Evolutionary conservation across 2,329 filamentous ascomycete genomes (phyloP).

Genomic region (Anisogramma anomala): DNA sequence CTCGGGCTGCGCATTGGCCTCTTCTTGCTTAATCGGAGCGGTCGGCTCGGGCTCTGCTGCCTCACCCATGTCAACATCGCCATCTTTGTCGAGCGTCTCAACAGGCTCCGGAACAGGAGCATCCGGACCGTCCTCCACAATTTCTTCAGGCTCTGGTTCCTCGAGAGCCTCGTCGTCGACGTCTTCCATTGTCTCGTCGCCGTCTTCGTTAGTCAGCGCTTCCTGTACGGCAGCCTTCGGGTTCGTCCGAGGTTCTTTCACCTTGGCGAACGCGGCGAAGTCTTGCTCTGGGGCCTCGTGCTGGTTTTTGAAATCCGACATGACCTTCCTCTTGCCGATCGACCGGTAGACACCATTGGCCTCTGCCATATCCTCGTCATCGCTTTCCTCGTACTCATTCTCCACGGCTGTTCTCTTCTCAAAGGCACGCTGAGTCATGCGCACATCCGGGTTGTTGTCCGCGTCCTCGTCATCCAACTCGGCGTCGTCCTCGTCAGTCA

Average conservation of each 20-base stretch:
- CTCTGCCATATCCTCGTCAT: slow-evolving; percentile 71
- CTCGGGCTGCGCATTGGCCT: slow-evolving; percentile 23
- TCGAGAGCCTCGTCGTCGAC: slow-evolving; percentile 23
- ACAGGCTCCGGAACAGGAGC: slow-evolving; percentile 13
- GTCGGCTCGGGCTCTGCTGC: slow-evolving; percentile 21
- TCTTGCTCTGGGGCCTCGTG: slow-evolving; percentile 28
- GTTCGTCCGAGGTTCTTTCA: slow-evolving; percentile 11
- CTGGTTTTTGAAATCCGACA: slow-evolving; percentile 39
- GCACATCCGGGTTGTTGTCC: slow-evolving; percentile 73
- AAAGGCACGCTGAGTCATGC: slow-evolving; percentile 70
- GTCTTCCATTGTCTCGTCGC: slow-evolving; percentile 17
- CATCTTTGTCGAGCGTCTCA: slow-evolving; percentile 32
- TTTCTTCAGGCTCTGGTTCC: slow-evolving; percentile 16
- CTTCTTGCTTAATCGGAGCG: slow-evolving; percentile 28
- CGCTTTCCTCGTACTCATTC: slow-evolving; percentile 76
- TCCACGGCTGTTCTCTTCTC: slow-evolving; percentile 67
- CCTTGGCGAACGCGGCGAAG: slow-evolving; percentile 10
- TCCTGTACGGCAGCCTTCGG: background rate
- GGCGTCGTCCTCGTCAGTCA: slow-evolving; percentile 56
- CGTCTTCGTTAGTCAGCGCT: slow-evolving; percentile 5
- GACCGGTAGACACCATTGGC: slow-evolving; percentile 56
- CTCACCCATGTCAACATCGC: slow-evolving; percentile 40
- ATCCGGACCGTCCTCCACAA: background rate
- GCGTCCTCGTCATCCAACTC: slow-evolving; percentile 62
- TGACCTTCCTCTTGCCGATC: slow-evolving; percentile 38